These are phyloP conservation scores for Tricholoma hemisulphureum DNA, from an alignment of 768 basidiomycete genomes.

Conservation along the genomic window DNA sequence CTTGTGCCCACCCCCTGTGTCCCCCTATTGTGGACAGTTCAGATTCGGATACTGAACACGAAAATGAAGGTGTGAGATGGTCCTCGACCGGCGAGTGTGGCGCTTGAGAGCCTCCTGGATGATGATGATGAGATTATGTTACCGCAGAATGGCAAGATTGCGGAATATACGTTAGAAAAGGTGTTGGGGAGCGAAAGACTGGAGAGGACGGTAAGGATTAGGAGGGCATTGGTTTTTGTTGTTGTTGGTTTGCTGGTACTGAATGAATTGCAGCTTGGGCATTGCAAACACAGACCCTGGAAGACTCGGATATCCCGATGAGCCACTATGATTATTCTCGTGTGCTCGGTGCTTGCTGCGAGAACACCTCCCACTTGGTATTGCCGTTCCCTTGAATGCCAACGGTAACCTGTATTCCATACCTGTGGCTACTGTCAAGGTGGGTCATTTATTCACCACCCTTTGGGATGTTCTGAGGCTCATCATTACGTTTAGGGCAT, in stretches of 20 bases:
- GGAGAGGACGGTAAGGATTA: conserved; percentile 82
- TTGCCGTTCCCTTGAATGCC: conserved; percentile 92
- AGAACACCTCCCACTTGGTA: conserved; percentile 94
- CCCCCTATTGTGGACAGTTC: too few species aligned
- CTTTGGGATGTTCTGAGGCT: not conserved
- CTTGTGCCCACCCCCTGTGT: conserved; percentile 3
- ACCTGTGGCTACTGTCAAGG: conserved; percentile 99
- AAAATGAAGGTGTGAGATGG: conserved; percentile 30
- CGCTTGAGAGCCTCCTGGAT: conserved; percentile 62
- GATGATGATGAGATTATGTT: conserved; percentile 93
- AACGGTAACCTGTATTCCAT: conserved; percentile 85
- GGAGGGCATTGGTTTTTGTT: conserved; percentile 85
- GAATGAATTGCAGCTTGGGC: conserved; percentile 79
- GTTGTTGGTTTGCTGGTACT: conserved; percentile 2
- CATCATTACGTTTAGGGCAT: conserved; percentile 51
- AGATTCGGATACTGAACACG: not conserved
- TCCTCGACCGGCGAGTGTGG: conserved; percentile 56
- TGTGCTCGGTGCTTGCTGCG: conserved; percentile 96
- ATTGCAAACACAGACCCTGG: conserved; percentile 79
- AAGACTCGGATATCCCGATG: conserved; percentile 80
- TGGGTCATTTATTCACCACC: not conserved
- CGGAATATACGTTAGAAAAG: conserved; percentile 95
- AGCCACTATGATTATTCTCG: conserved; percentile 88
- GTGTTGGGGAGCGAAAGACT: conserved; percentile 68
- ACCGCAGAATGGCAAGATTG: conserved; percentile 88